phyloP scores from a whole-genome alignment of 2,329 filamentous ascomycete genomes.

The Stagonosporopsis cucurbitacearum region DNA sequence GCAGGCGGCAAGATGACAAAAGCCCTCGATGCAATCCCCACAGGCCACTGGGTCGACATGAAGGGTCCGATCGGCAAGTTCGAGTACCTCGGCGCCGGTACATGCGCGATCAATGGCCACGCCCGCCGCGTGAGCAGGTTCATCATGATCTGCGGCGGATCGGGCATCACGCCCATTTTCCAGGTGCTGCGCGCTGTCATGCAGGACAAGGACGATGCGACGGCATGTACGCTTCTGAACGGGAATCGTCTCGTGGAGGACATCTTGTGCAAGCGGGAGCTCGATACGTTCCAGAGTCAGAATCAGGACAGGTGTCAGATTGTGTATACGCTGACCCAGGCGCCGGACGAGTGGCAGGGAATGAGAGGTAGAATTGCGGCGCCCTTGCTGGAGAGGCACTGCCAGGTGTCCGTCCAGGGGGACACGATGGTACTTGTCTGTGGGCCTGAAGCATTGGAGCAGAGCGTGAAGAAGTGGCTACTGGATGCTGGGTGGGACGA shows the following conservation, averaged over 20 bases:
- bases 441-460: conserved; percentile 78
- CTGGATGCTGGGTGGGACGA: conserved; percentile 72
- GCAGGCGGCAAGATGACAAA: conserved; percentile 82
- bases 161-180: conserved; percentile 91
- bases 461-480: conserved; percentile 64
- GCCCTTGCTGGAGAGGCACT: conserved; percentile 67
- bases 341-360: conserved; percentile 70
- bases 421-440: conserved; percentile 74
- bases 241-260: conserved; percentile 80
- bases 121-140: conserved; percentile 68
- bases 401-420: conserved; percentile 55
- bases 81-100: conserved; percentile 73
- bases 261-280: conserved; percentile 77
- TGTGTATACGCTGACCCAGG: conserved; percentile 72
- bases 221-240: conserved; percentile 74
- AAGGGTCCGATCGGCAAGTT: conserved; percentile 83
- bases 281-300: conserved; percentile 67
- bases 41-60: conserved; percentile 79
- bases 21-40: conserved; percentile 73
- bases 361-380: conserved; percentile 70
- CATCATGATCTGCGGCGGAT: conserved; percentile 86
- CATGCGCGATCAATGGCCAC: conserved; percentile 66
- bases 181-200: conserved; percentile 80
- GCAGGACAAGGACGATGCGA: conserved; percentile 67
- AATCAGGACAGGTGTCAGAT: conserved; percentile 67